Percentiles rank a stretch among this genome's conserved stretches.
Conservation (phyloP, 768 basidiomycete species). For the Trametes maxima region DNA sequence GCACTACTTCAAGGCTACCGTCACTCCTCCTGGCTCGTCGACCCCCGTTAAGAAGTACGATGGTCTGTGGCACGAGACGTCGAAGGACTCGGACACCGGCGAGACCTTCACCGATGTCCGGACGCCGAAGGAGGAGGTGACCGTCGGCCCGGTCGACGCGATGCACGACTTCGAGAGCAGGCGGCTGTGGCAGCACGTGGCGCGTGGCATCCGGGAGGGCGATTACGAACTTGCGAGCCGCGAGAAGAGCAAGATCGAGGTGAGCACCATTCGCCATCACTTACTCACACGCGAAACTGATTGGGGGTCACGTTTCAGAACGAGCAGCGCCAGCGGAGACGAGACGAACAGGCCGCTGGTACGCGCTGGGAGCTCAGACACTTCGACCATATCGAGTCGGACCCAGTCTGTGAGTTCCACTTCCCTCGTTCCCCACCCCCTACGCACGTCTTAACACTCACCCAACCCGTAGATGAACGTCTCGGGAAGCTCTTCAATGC, state of each 20-base stretch:
- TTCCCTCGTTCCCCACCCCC: constrained; percentile 2
- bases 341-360: constrained; percentile 76
- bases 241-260: constrained; percentile 93
- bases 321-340: constrained; percentile 86
- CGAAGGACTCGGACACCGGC: constrained; percentile 52
- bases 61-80: constrained; percentile 78
- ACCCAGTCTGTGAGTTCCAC: constrained; percentile 64
- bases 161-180: constrained; percentile 89
- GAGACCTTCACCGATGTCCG: constrained; percentile 77
- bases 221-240: constrained; percentile 89
- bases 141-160: constrained; percentile 56
- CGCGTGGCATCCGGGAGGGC: constrained; percentile 87
- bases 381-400: constrained; percentile 69
- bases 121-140: constrained; percentile 74
- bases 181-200: constrained; percentile 80
- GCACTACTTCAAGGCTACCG: constrained; percentile 86
- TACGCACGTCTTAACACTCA: not conserved
- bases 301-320: constrained; percentile 52
- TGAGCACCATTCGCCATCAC: constrained; percentile 33
- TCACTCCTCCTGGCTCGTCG: constrained; percentile 51
- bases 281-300: not conserved
- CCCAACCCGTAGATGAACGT: constrained; percentile 53
- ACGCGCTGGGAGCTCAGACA: constrained; percentile 77
- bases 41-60: constrained; percentile 58
- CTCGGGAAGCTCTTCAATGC: constrained; percentile 65